These are phyloP conservation scores for Agaricus sinodeliciosus DNA, from an alignment of 768 basidiomycete genomes.

Conservation along the genomic window DNA sequence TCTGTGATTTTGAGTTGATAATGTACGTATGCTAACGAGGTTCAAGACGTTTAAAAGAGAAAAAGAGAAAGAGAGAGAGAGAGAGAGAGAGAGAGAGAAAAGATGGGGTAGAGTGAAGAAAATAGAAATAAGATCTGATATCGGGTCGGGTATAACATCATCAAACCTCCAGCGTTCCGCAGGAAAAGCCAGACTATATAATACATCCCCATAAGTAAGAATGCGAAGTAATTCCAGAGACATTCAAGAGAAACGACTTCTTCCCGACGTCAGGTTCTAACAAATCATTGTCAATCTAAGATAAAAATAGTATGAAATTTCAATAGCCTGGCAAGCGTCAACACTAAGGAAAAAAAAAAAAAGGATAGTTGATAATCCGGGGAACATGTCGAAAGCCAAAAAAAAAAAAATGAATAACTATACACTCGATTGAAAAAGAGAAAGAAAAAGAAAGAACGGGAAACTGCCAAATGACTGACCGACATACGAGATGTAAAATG, in stretches of 20 bases:
- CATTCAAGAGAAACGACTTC: conserved; percentile 1
- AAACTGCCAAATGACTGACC: background rate
- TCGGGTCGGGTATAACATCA: background rate
- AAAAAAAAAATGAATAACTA: background rate
- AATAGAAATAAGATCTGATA: too few species aligned
- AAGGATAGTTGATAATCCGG: too few species aligned
- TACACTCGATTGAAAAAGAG: conserved; percentile 6
- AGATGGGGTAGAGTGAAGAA: too few species aligned
- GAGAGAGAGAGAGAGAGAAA: too few species aligned
- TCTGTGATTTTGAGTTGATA: background rate
- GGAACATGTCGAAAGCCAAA: background rate
- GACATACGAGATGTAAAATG: too few species aligned
- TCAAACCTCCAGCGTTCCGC: too few species aligned
- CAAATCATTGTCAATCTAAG: too few species aligned
- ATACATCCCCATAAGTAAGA: background rate
- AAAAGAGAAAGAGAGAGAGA: conserved; percentile 1
- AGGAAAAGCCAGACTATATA: too few species aligned
- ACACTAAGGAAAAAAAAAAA: too few species aligned
- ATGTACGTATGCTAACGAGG: conserved; percentile 17
- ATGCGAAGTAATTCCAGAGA: too few species aligned
- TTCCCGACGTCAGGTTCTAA: background rate
- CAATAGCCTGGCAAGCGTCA: too few species aligned
- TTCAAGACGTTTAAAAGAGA: conserved; percentile 14
- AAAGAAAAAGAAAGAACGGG: conserved; percentile 3
- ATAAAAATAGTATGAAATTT: too few species aligned